Evolutionary conservation across 306 rosid species (phyloP).

Genomic region (Castanospermum australe): DNA sequence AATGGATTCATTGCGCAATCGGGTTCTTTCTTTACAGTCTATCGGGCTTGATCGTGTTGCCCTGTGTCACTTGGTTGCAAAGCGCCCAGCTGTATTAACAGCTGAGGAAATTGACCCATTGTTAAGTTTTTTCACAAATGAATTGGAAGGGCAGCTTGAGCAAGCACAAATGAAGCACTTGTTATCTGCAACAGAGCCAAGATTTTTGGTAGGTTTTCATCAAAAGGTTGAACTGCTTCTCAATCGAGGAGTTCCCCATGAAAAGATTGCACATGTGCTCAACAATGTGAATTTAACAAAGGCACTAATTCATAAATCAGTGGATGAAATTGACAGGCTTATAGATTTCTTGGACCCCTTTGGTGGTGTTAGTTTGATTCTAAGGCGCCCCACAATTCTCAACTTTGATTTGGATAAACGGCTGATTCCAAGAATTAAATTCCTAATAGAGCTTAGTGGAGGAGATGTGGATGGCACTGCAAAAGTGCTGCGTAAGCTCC

Average conservation of each 20-base stretch:
- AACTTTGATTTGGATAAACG: slow-evolving; percentile 62
- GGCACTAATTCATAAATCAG: slow-evolving; percentile 58
- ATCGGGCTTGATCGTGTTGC: slow-evolving; percentile 48
- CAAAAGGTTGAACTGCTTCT: slow-evolving; percentile 54
- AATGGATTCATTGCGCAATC: slow-evolving; percentile 42
- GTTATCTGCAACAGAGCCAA: slow-evolving; percentile 34
- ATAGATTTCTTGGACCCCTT: slow-evolving; percentile 47
- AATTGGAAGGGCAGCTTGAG: slow-evolving; percentile 51
- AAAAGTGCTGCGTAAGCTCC: slow-evolving; percentile 50
- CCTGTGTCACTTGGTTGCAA: slow-evolving; percentile 36
- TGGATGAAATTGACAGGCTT: slow-evolving; percentile 51
- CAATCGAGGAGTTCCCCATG: slow-evolving; percentile 49
- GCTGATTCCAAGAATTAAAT: slow-evolving; percentile 52
- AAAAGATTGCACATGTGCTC: slow-evolving; percentile 52
- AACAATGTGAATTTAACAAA: slow-evolving; percentile 57
- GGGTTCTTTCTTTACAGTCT: slow-evolving; percentile 46
- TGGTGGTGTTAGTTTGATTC: slow-evolving; percentile 61
- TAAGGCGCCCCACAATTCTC: slow-evolving; percentile 51
- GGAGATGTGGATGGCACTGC: slow-evolving; percentile 54
- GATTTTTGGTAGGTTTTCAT: slow-evolving; percentile 48
- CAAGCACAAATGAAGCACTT: slow-evolving; percentile 47
- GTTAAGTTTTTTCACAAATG: slow-evolving; percentile 43
- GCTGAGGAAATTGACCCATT: slow-evolving; percentile 49
- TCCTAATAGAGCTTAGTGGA: slow-evolving; percentile 48
- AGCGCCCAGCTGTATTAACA: slow-evolving; percentile 46